A percentile compares a stretch with the other conserved stretches of the same genome.
These are phyloP conservation scores for Suillus lakei DNA, from an alignment of 768 basidiomycete species.

Conservation along the genomic window DNA sequence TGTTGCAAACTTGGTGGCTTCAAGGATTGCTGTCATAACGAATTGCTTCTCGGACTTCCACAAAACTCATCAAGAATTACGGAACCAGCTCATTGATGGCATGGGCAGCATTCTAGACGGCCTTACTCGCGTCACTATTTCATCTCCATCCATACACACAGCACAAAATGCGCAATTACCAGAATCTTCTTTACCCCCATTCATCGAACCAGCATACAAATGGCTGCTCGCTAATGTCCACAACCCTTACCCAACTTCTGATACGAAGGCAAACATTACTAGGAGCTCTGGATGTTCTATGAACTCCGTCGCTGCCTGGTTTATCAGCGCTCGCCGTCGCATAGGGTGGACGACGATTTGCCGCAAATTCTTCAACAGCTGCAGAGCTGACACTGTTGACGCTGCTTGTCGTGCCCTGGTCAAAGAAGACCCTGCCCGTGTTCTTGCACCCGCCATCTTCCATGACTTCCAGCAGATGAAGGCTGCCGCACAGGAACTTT, in stretches of 20 bases:
- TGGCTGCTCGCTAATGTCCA: slow-evolving; percentile 54
- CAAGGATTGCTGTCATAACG: rapidly evolving
- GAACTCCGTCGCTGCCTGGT: slow-evolving; percentile 51
- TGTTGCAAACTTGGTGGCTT: neutral
- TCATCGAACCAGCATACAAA: slow-evolving; percentile 28
- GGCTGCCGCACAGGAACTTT: slow-evolving; percentile 31
- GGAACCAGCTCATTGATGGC: rapidly evolving
- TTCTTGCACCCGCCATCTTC: slow-evolving; percentile 15
- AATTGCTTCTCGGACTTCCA: neutral
- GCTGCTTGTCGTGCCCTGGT: slow-evolving; percentile 33
- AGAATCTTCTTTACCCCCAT: neutral
- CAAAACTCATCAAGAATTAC: neutral
- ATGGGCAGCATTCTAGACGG: neutral
- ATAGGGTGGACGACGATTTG: slow-evolving; percentile 58
- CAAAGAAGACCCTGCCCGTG: slow-evolving; percentile 14
- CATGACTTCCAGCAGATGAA: slow-evolving; percentile 37
- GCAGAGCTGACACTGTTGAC: slow-evolving; percentile 26
- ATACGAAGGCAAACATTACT: slow-evolving; percentile 35
- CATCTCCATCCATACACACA: neutral
- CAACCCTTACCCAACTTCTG: slow-evolving; percentile 53
- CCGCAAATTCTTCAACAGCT: slow-evolving; percentile 29
- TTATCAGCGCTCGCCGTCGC: slow-evolving; percentile 48
- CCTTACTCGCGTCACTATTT: neutral
- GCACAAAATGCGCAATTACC: neutral
- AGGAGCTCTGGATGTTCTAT: slow-evolving; percentile 22